Base-by-base conservation (phyloP, 495 filamentous ascomycete genomes). In the Aspergillus wentii region DNA sequence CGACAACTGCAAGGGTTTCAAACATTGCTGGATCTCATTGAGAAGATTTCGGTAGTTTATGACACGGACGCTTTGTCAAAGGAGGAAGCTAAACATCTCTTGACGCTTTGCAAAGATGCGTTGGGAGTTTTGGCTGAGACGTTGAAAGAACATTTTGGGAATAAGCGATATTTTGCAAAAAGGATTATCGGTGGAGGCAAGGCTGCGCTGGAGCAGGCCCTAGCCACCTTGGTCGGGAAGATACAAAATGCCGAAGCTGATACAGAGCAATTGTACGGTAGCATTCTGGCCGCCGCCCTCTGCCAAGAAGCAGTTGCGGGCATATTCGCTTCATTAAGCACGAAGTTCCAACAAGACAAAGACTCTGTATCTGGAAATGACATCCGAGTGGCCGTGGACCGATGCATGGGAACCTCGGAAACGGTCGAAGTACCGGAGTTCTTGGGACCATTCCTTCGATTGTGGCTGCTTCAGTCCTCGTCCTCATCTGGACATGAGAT, bases 1-100 rank as follows among this genome's bases (percentile, higher is more conserved):
- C 83, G 91, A 41, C 79, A 83, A 54, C 71, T 85, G 22, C 69
- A 75, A 40, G 92, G 92, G 45, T 96, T 96, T 56, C 76, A 90
- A 42, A 68, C 69, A 18, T 56, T 95, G 19, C 62, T 95, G 30
- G 63, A 78, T 13, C 69, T 87, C 9, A 62, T 90, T 4, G 72
- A 76, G 15, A 75, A 79, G 14, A 71, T 86, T 39, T 82, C 82
- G 4, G 78, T 82, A 38, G 79, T 79, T 43, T 94, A 91, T 59
- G 75, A 83, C 51, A 70, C 78, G 2, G 30, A 48, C 9, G 18
- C 11, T 2, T 32, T 77, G 22, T 75, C 69, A n/a, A 57, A 71
- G 20, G 62, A 76, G 15, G 79, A 86, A 43, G 76, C 76, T 35
- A 69, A 68, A 30, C 67, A 67, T 30, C 68, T 86, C 34, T 75